Evolutionary conservation across 345 rosid genomes (phyloP).

Genomic region (Citrus medica): DNA sequence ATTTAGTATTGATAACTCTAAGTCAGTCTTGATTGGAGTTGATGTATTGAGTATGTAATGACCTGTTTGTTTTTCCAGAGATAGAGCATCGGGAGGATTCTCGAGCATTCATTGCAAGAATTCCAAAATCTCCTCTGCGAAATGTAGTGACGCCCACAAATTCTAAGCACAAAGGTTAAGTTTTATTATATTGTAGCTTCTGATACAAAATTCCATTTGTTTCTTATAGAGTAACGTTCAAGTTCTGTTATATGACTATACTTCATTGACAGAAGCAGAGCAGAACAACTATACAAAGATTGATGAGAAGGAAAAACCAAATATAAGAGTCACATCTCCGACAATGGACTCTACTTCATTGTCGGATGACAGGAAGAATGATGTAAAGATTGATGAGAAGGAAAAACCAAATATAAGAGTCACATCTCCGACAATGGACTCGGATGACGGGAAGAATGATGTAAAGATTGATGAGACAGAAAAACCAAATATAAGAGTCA

Average conservation of each 20-base stretch:
- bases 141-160: conserved; percentile 15
- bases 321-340: conserved; percentile 34
- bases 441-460: conserved; percentile 32
- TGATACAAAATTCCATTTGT: background rate
- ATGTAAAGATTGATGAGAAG: conserved; percentile 25
- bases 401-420: conserved; percentile 44
- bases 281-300: conserved; percentile 16
- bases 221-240: background rate
- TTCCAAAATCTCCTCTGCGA: conserved; percentile 26
- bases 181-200: background rate
- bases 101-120: conserved; percentile 31
- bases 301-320: conserved; percentile 36
- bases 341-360: background rate
- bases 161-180: conserved; percentile 27
- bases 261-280: conserved; percentile 26
- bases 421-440: background rate
- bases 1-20: background rate
- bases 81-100: conserved; percentile 32
- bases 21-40: background rate
- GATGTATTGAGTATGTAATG: background rate
- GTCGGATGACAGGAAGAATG: conserved; percentile 31
- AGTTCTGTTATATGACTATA: background rate
- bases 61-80: conserved; percentile 24
- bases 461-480: conserved; percentile 21
- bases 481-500: conserved; percentile 43